Percentiles rank a stretch among this genome's conserved stretches.
These are phyloP conservation scores for Rhynchospora tenuis DNA, from an alignment of 176 grass and related monocot species.

Conservation along the genomic window DNA sequence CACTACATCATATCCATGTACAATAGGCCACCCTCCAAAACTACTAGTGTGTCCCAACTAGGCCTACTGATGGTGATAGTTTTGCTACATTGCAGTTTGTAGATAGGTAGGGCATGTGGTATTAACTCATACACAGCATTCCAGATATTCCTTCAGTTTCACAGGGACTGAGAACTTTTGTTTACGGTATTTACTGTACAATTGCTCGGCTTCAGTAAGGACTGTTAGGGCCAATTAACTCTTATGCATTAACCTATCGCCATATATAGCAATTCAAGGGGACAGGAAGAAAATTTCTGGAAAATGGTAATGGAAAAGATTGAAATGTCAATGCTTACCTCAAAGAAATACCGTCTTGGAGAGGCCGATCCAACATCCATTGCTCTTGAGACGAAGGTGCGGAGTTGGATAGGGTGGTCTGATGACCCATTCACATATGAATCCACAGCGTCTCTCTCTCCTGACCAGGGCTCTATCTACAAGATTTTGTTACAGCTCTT, in stretches of 20 bases:
- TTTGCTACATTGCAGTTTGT: background rate
- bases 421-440: slow-evolving; percentile 31
- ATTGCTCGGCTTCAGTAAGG: background rate
- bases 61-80: background rate
- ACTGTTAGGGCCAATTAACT: background rate
- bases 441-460: slow-evolving; percentile 35
- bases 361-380: slow-evolving; percentile 93
- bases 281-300: background rate
- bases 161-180: background rate
- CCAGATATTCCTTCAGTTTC: background rate
- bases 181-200: background rate
- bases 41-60: background rate
- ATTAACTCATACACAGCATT: background rate
- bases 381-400: slow-evolving; percentile 62
- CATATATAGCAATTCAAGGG: background rate
- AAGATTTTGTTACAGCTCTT: slow-evolving; percentile 9
- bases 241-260: background rate
- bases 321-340: slow-evolving; percentile 45
- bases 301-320: background rate
- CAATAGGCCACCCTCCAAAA: background rate
- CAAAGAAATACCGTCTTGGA: slow-evolving; percentile 93
- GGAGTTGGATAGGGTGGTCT: slow-evolving; percentile 46
- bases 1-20: background rate
- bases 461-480: slow-evolving; percentile 31
- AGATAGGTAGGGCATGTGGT: background rate